These are phyloP conservation scores for Apiospora marii DNA, from an alignment of 2,329 filamentous ascomycete species.

Conservation along the genomic window DNA sequence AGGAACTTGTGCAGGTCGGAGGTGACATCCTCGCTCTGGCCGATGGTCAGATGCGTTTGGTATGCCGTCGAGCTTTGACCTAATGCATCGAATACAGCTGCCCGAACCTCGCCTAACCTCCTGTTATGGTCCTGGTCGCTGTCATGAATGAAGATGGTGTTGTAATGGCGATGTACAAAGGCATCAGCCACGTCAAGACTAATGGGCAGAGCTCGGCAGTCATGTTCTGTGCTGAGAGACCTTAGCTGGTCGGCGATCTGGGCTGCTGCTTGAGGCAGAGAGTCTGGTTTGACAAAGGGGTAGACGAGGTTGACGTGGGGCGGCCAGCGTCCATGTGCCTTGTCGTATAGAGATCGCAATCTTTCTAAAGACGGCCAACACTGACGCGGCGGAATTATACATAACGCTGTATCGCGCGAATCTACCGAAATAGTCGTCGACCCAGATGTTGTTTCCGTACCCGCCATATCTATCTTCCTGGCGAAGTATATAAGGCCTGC, in stretches of 20 bases:
- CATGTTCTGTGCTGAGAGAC: slow-evolving; percentile 38
- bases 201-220: slow-evolving; percentile 35
- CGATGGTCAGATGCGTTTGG: slow-evolving; percentile 66
- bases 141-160: slow-evolving; percentile 57
- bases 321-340: slow-evolving; percentile 67
- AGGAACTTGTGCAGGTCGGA: slow-evolving; percentile 58
- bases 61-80: slow-evolving; percentile 43
- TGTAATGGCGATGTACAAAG: slow-evolving; percentile 58
- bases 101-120: slow-evolving; percentile 45
- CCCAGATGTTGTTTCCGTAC: not conserved
- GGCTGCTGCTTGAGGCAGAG: slow-evolving; percentile 52
- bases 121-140: slow-evolving; percentile 31
- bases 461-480: not conserved
- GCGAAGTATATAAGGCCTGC: no score
- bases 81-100: slow-evolving; percentile 46
- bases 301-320: slow-evolving; percentile 73
- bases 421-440: slow-evolving; percentile 26
- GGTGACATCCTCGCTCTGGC: slow-evolving; percentile 59
- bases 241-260: slow-evolving; percentile 40
- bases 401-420: slow-evolving; percentile 67
- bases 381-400: slow-evolving; percentile 61
- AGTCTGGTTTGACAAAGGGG: slow-evolving; percentile 64
- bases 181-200: slow-evolving; percentile 51
- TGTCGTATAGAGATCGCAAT: slow-evolving; percentile 69
- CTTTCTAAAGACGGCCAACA: slow-evolving; percentile 59